Evolutionary conservation across 2,329 filamentous ascomycete species (phyloP).

Genomic region (Exophiala viscosa): DNA sequence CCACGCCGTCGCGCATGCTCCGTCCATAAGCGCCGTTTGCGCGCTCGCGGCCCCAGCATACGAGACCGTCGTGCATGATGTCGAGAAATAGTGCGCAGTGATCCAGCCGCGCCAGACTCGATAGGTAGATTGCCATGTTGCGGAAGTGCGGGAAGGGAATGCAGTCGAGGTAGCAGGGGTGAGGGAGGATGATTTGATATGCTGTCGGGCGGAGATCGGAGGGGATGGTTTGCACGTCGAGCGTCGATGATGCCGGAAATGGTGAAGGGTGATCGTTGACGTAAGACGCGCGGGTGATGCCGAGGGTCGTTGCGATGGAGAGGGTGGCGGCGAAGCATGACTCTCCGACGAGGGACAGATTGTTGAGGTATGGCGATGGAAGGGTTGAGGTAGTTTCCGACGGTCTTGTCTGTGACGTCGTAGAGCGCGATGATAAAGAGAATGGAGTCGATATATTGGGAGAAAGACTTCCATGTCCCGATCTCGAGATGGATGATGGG

Average conservation of each 20-base stretch:
- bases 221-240: constrained; percentile 10
- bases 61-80: constrained; percentile 34
- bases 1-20: constrained; percentile 34
- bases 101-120: constrained; percentile 29
- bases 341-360: constrained; percentile 20
- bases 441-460: no score
- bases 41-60: constrained; percentile 38
- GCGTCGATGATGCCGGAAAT: constrained; percentile 14
- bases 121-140: constrained; percentile 20
- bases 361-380: constrained; percentile 20
- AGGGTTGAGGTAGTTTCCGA: background rate
- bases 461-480: no score
- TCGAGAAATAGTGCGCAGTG: constrained; percentile 39
- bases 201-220: constrained; percentile 16
- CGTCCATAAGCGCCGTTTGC: constrained; percentile 26
- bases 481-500: background rate
- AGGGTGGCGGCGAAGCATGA: constrained; percentile 22
- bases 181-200: constrained; percentile 18
- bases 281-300: constrained; percentile 14
- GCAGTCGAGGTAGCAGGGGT: constrained; percentile 21
- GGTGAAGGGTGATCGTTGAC: constrained; percentile 25
- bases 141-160: constrained; percentile 23
- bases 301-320: constrained; percentile 17
- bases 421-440: background rate
- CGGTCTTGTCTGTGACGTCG: background rate